phyloP scores from a whole-genome alignment of 1,284 basidiomycete species.

The Gomphus sp. region DNA sequence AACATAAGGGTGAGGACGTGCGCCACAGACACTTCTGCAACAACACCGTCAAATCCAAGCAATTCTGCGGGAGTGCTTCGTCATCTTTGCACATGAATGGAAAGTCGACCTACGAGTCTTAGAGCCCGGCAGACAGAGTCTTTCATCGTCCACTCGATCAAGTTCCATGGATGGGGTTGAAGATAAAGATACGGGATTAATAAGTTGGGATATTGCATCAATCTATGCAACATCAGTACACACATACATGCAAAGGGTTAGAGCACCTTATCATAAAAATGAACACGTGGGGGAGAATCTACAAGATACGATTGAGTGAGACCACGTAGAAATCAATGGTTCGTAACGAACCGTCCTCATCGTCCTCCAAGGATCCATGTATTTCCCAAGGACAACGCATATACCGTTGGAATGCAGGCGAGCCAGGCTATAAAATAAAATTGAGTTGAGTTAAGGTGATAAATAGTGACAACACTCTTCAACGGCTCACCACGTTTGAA shows the following conservation, averaged over 20 bases:
- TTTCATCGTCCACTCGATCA: constrained; percentile 78
- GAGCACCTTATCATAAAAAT: constrained; percentile 56
- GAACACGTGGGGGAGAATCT: constrained; percentile 62
- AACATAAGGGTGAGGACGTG: constrained; percentile 67
- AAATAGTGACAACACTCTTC: background rate
- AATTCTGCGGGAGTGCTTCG: constrained; percentile 33
- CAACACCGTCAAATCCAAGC: constrained; percentile 74
- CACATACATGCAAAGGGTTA: background rate
- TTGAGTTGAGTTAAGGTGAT: background rate
- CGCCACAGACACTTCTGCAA: constrained; percentile 72
- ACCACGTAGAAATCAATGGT: constrained; percentile 4
- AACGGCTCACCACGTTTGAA: constrained; percentile 65
- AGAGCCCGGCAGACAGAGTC: constrained; percentile 60
- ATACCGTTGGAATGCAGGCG: constrained; percentile 80
- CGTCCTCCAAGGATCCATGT: constrained; percentile 62
- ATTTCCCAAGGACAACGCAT: constrained; percentile 86
- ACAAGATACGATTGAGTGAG: constrained; percentile 8
- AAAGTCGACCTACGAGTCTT: constrained; percentile 49
- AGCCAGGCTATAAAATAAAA: constrained; percentile 54
- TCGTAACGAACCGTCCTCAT: constrained; percentile 52
- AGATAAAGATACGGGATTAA: constrained; percentile 46
- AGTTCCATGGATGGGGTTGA: constrained; percentile 74
- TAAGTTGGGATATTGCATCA: constrained; percentile 66
- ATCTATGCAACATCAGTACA: constrained; percentile 32
- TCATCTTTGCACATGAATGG: constrained; percentile 10